phyloP scores from a whole-genome alignment of 225 moss, liverwort and hornwort genomes.

The Thuidium tamariscinum region DNA sequence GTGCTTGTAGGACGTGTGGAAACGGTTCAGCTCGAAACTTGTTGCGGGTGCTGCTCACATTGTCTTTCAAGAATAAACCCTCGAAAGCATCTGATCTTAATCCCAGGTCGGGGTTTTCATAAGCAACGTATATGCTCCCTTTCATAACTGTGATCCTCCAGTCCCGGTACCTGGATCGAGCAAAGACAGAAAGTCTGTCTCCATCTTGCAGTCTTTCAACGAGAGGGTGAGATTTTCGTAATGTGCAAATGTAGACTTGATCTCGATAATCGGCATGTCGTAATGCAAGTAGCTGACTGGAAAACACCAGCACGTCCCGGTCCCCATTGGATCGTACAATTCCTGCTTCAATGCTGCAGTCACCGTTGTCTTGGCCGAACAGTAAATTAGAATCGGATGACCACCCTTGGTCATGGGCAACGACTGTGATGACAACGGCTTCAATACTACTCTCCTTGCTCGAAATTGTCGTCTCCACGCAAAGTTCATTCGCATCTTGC shows the following conservation, averaged over 20 bases:
- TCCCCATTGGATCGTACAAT: neutral
- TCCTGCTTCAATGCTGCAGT: neutral
- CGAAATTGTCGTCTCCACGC: constrained; percentile 5
- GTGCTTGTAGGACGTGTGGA: no score
- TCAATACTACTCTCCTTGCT: neutral
- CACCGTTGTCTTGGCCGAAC: neutral
- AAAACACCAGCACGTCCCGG: neutral
- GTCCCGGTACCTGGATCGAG: neutral
- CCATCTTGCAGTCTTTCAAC: neutral
- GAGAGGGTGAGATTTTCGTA: constrained; percentile 2
- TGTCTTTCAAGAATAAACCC: no score
- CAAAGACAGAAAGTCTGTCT: neutral
- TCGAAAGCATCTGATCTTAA: no score
- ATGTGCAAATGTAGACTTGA: constrained; percentile 17
- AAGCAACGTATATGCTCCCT: no score
- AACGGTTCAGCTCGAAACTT: no score
- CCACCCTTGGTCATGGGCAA: constrained; percentile 26
- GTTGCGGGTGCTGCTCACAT: no score
- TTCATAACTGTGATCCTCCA: constrained; percentile 2
- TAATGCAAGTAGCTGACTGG: neutral
- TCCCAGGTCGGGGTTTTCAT: no score
- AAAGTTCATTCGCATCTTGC: neutral
- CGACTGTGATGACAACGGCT: constrained; percentile 5
- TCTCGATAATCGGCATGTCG: constrained; percentile 3
- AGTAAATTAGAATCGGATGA: neutral